phyloP scores from a whole-genome alignment of 176 grass and related monocot genomes.

The Puya raimondii region DNA sequence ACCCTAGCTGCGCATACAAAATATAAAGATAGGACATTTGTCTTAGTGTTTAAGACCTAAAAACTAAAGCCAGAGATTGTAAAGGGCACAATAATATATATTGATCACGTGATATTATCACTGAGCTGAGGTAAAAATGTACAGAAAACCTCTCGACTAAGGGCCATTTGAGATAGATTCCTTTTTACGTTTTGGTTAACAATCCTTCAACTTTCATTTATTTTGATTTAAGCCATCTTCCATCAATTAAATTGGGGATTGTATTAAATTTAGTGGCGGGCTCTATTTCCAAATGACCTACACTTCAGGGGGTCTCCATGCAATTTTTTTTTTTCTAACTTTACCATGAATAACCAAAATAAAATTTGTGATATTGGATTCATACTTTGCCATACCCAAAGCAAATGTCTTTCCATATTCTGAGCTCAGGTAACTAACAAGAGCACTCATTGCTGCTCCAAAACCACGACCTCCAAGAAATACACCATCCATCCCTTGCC shows the following conservation, averaged over 20 bases:
- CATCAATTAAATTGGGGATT: too few relatives aligned
- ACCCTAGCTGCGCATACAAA: conserved; percentile 56
- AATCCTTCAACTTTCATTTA: too few relatives aligned
- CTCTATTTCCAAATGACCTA: too few relatives aligned
- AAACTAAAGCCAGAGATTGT: background rate
- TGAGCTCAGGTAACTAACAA: conserved; percentile 72
- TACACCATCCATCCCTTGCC: conserved; percentile 60
- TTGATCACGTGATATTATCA: background rate
- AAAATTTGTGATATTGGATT: background rate
- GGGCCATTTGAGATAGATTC: too few relatives aligned
- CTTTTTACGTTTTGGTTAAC: too few relatives aligned
- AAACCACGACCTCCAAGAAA: conserved; percentile 72
- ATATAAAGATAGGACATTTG: background rate
- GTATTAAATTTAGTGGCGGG: too few relatives aligned
- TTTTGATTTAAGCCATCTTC: too few relatives aligned
- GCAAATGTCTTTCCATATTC: conserved; percentile 90
- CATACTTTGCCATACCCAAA: conserved; percentile 44
- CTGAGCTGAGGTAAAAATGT: too few relatives aligned
- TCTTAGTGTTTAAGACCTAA: background rate
- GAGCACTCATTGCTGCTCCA: conserved; percentile 68
- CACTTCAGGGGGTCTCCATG: too few relatives aligned
- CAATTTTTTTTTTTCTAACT: too few relatives aligned
- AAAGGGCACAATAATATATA: background rate
- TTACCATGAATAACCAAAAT: background rate
- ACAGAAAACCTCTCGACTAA: too few relatives aligned